Evolutionary conservation across 2,329 filamentous ascomycete species (phyloP), one percentile per base, ranked within the genome.

Genomic region (Pseudocercospora fuligena): DNA sequence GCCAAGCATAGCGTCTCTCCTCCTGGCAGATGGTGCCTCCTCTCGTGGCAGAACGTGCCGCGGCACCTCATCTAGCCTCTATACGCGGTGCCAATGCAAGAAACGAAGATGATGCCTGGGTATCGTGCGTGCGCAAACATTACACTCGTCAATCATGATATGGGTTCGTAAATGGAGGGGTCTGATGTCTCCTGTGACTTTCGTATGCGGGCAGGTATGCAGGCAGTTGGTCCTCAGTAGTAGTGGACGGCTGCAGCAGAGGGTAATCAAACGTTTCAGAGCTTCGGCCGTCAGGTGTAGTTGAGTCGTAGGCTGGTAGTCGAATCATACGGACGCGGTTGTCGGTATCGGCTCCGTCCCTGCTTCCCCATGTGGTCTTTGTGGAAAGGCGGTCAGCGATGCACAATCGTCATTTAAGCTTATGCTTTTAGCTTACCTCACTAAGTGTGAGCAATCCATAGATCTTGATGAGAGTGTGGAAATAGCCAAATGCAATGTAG

Each of bases 281-380:
- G 65, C 76, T 76, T 31, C 74, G 72, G 23, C 75, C 75, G 57
- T 76, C 72, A 25, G 73, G 27, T 23, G 53, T 40, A 25, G 67
- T 65, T 19, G 76, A 73, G 58, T 72, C 73, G 69, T 79, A 78
- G 14, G 71, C 72, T 60, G 77, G 77, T n/a, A 78, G 70, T 31
- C 74, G 76, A 57, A 80, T 87, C 83, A 92, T 88, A 76, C 91
- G 89, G 73, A 88, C 85, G 70, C 86, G 86, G 79, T 96, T 91
- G 80, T 96, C 91, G 72, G 90, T 87, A 80, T 97, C 94, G 76
- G 93, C 94, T 74, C 95, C 94, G 74, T 93, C 92, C 80, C 94
- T 90, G 81, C 93, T 97, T 76, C 94, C 94, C 94, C 94, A 97
- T 61, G 93, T 94, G 53, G 94, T 97, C 94, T 97, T 77, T 66